phyloP scores from a whole-genome alignment of 2,329 filamentous ascomycete species.

The Arthrobotrys pseudoclavata region DNA sequence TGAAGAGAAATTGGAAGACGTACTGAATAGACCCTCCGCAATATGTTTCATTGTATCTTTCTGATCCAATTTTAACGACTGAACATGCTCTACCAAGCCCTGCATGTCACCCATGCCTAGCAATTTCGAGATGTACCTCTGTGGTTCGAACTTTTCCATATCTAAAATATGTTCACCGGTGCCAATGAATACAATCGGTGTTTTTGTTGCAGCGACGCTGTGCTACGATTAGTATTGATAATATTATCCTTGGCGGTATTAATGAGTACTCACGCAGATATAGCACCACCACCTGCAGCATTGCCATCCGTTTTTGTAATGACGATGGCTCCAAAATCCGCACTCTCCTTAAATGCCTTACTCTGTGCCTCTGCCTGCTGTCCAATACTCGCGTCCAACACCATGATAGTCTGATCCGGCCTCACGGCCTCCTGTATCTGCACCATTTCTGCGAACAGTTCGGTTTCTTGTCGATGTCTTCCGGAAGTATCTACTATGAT shows the following conservation, averaged over 20 bases:
- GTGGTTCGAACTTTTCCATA: conserved; percentile 89
- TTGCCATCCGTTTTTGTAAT: conserved; percentile 99
- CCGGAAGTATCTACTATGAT: conserved; percentile 99
- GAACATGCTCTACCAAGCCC: conserved; percentile 94
- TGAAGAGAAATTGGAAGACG: not conserved
- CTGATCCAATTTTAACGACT: conserved; percentile 93
- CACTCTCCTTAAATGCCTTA: conserved; percentile 95
- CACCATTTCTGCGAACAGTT: conserved; percentile 96
- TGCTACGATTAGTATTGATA: conserved; percentile 6
- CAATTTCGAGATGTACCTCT: conserved; percentile 92
- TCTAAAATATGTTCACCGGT: conserved; percentile 98
- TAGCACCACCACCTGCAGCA: conserved; percentile 94
- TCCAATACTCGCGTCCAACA: conserved; percentile 94
- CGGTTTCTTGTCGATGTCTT: conserved; percentile 92
- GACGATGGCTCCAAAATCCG: conserved; percentile 97
- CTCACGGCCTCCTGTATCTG: conserved; percentile 92
- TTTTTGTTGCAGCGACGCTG: conserved; percentile 88
- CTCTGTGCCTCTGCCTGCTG: conserved; percentile 95
- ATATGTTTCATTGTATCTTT: conserved; percentile 99
- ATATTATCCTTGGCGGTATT: not conserved
- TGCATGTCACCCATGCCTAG: conserved; percentile 98
- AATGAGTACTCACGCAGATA: conserved; percentile 76
- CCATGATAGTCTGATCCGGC: conserved; percentile 98
- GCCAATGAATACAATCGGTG: conserved; percentile 97
- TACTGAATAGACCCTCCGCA: conserved; percentile 86